These are phyloP conservation scores for Suhomyces sp. DNA, from an alignment of 805 yeast genomes.

Conservation along the genomic window DNA sequence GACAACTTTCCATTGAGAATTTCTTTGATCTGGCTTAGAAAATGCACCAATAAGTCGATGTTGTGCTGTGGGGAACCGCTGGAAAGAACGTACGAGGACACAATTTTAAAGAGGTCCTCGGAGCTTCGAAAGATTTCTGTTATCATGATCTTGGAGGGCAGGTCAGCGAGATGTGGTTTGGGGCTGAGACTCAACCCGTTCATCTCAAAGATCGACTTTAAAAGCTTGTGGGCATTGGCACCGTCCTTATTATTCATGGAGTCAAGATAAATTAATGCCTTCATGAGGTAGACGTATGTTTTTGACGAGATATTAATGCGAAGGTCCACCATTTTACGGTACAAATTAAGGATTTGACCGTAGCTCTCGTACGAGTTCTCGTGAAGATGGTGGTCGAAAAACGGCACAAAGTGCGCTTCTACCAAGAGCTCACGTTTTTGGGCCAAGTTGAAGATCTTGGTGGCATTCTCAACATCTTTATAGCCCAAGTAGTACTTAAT, in stretches of 20 bases:
- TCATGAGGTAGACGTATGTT: constrained; percentile 31
- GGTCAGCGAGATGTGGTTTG: background rate
- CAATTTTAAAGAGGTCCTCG: constrained; percentile 23
- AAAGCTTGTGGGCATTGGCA: constrained; percentile 30
- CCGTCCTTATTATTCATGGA: constrained; percentile 18
- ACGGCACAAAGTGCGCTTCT: constrained; percentile 31
- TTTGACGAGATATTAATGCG: constrained; percentile 23
- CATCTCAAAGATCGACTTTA: constrained; percentile 29
- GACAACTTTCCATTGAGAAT: constrained; percentile 21
- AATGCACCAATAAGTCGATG: constrained; percentile 24
- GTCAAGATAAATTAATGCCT: constrained; percentile 26
- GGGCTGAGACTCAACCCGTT: constrained; percentile 22
- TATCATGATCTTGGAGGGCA: background rate
- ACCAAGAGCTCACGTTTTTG: constrained; percentile 14
- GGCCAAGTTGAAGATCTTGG: constrained; percentile 16
- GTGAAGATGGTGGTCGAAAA: constrained; percentile 21
- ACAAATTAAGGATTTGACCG: constrained; percentile 26
- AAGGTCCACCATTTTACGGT: constrained; percentile 31
- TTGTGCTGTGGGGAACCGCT: constrained; percentile 11
- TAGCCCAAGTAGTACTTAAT: constrained; percentile 21
- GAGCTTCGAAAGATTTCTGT: constrained; percentile 12
- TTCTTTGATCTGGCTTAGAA: constrained; percentile 25
- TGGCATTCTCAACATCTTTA: constrained; percentile 18
- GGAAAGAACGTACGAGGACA: constrained; percentile 21
- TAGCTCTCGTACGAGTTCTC: constrained; percentile 17